Conservation (phyloP, 176 grass and related monocot species). For the Tuctoria greenei region DNA sequence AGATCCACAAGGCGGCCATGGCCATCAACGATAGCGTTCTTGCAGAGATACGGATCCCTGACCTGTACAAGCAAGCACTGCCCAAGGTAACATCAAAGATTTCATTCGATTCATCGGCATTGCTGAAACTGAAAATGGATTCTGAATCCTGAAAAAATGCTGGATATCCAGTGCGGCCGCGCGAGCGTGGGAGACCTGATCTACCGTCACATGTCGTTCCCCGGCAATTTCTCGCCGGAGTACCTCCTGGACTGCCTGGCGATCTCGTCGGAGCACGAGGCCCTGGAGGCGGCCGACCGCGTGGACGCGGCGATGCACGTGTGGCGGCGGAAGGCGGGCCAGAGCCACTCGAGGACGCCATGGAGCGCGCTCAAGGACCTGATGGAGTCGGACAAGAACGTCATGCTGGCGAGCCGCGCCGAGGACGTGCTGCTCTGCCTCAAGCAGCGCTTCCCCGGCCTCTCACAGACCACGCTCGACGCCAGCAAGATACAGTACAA, state of each 20-base stretch:
- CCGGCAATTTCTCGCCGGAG: conserved; percentile 71
- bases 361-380: conserved; percentile 79
- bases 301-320: conserved; percentile 86
- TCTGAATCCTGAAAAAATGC: neutral
- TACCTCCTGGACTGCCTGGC: conserved; percentile 74
- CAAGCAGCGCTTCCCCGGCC: conserved; percentile 64
- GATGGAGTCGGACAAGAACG: conserved; percentile 80
- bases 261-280: conserved; percentile 78
- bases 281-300: conserved; percentile 59
- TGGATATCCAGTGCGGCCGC: conserved; percentile 52
- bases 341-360: conserved; percentile 44
- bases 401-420: conserved; percentile 69
- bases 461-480: conserved; percentile 75
- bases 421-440: conserved; percentile 61
- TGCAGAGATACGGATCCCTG: conserved; percentile 64
- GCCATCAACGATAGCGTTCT: conserved; percentile 78
- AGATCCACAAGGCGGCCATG: conserved; percentile 92
- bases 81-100: conserved; percentile 57
- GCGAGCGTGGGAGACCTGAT: conserved; percentile 69
- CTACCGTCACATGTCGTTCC: conserved; percentile 81
- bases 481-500: conserved; percentile 86
- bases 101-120: neutral
- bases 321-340: conserved; percentile 64
- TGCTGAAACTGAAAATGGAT: neutral
- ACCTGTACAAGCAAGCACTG: conserved; percentile 63